A percentile compares a stretch with the other conserved stretches of the same genome.
Evolutionary conservation across 768 basidiomycete species (phyloP).

Genomic region (Sporobolomyces pararoseus): DNA sequence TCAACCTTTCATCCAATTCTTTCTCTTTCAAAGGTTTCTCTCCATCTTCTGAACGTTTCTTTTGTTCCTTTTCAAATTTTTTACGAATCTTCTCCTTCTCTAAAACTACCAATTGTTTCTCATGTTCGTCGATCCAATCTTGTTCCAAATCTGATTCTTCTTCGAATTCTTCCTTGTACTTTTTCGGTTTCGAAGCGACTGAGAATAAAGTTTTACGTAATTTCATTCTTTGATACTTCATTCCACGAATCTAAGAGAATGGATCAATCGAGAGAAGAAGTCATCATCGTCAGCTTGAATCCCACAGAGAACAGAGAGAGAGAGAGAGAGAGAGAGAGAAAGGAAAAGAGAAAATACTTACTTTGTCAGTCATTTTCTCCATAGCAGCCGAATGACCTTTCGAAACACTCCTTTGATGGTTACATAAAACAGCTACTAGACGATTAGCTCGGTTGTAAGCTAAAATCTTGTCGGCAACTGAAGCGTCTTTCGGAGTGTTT

Average conservation of each 20-base stretch:
- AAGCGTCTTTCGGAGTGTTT: constrained; percentile 63
- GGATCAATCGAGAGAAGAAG: too few relatives aligned
- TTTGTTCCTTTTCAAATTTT: constrained; percentile 91
- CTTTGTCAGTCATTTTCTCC: constrained; percentile 90
- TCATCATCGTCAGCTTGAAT: too few relatives aligned
- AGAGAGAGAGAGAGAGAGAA: too few relatives aligned
- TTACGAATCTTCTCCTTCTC: constrained; percentile 75
- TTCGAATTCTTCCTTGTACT: constrained; percentile 56
- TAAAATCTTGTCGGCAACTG: constrained; percentile 91
- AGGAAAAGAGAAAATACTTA: constrained; percentile 49
- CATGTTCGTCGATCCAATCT: constrained; percentile 77
- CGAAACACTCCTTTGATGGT: constrained; percentile 92
- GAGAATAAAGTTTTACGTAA: constrained; percentile 80
- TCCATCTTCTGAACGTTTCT: constrained; percentile 52
- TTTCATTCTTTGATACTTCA: constrained; percentile 98
- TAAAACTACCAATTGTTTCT: constrained; percentile 69
- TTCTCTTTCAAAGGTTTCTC: constrained; percentile 51
- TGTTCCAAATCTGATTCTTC: constrained; percentile 94
- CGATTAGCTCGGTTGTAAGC: constrained; percentile 97
- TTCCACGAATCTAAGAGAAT: constrained; percentile 72
- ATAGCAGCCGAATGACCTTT: constrained; percentile 91
- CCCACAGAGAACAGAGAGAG: neutral
- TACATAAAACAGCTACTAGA: constrained; percentile 93
- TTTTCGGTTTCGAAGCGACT: constrained; percentile 75
- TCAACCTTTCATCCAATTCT: constrained; percentile 63